Evolutionary conservation across 352 stramenopile species (phyloP).

Genomic region (Phytophthora ohioensis): DNA sequence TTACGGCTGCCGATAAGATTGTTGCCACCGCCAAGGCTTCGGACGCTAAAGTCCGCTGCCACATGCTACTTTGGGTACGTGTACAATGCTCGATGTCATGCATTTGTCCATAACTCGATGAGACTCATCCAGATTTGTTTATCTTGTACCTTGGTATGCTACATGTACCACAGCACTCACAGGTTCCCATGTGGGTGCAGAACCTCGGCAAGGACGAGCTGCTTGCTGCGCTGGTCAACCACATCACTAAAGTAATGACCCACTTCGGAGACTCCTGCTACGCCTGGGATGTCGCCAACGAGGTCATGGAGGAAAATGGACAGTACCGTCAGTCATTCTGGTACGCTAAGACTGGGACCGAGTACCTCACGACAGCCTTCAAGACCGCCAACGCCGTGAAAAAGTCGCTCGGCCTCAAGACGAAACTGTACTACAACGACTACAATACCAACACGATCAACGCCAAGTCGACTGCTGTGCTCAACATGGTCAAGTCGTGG

Average conservation of each 20-base stretch:
- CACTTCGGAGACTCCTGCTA: not conserved
- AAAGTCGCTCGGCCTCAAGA: not conserved
- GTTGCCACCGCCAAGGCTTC: not conserved
- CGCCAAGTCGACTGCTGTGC: not conserved
- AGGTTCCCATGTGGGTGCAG: not conserved
- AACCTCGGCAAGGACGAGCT: not conserved
- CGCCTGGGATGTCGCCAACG: not conserved
- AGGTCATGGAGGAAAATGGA: not conserved
- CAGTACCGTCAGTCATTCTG: not conserved
- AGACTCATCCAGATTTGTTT: too few relatives aligned
- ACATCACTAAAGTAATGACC: not conserved
- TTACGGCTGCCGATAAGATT: not conserved
- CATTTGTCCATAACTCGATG: too few relatives aligned
- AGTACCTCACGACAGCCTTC: not conserved
- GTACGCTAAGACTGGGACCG: not conserved
- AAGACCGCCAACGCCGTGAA: not conserved
- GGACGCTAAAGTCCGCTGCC: not conserved
- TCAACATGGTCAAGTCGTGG: not conserved
- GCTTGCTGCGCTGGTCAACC: not conserved
- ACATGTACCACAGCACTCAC: not conserved
- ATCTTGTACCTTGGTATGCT: too few relatives aligned
- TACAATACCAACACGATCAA: not conserved
- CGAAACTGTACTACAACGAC: conserved; percentile 2
- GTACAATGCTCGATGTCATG: too few relatives aligned
- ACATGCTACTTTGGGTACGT: conserved; percentile 23